Evolutionary conservation across 805 yeast genomes (phyloP).

Genomic region (Pichia kluyveri): DNA sequence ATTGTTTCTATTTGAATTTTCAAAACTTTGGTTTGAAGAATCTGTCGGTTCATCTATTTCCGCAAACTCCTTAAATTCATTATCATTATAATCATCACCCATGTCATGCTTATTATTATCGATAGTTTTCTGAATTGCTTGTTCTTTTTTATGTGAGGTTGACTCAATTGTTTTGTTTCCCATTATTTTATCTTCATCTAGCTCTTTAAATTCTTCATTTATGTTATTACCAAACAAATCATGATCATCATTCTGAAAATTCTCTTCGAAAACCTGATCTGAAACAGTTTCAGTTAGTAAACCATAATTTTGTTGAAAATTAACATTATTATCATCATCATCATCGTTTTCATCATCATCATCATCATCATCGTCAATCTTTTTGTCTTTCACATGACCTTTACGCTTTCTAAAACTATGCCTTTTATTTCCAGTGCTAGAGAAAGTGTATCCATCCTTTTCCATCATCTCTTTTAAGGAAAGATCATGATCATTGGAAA

Average conservation of each 20-base stretch:
- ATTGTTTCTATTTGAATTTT: no score
- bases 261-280: background rate
- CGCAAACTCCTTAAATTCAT: no score
- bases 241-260: no score
- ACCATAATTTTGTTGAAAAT: slow-evolving; percentile 1
- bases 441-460: slow-evolving; percentile 5
- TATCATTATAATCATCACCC: background rate
- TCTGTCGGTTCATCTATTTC: no score
- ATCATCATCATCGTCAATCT: background rate
- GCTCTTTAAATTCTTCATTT: background rate
- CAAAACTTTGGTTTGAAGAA: no score
- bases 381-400: background rate
- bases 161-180: no score
- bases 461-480: slow-evolving; percentile 5
- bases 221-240: no score
- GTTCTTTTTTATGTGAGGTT: no score
- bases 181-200: no score
- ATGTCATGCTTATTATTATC: background rate
- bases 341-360: slow-evolving; percentile 2
- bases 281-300: background rate
- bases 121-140: no score
- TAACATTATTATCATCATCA: background rate
- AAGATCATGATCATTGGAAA: background rate
- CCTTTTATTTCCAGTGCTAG: background rate
- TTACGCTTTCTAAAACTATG: background rate